Evolutionary conservation across 495 filamentous ascomycete species (phyloP).

Genomic region (Lophiostoma macrostomum): DNA sequence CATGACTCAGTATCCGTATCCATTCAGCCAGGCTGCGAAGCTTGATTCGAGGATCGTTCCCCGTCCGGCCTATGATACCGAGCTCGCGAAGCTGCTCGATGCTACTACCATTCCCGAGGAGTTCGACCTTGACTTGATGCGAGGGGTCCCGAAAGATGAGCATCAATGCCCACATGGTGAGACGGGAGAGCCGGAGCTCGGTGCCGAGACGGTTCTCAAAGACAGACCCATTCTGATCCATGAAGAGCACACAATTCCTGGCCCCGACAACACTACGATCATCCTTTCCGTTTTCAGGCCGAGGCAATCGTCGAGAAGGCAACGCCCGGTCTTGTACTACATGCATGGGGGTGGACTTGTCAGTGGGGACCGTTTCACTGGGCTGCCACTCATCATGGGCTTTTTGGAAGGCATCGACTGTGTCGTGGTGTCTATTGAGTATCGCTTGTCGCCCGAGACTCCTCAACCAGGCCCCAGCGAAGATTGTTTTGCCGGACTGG

Average conservation of each 20-base stretch:
- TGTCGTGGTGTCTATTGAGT: conserved; percentile 39
- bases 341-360: conserved; percentile 46
- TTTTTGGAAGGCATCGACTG: conserved; percentile 26
- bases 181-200: too few species aligned
- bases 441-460: conserved; percentile 46
- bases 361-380: conserved; percentile 33
- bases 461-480: conserved; percentile 36
- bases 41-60: not conserved
- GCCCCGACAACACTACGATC: not conserved
- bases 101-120: not conserved
- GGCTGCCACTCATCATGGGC: conserved; percentile 22
- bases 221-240: not conserved
- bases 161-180: not conserved
- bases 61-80: not conserved
- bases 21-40: not conserved
- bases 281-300: conserved; percentile 3
- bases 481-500: conserved; percentile 46
- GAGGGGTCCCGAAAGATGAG: not conserved
- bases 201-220: not conserved
- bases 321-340: conserved; percentile 38
- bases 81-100: not conserved
- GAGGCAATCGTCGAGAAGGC: not conserved
- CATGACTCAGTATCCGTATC: not conserved
- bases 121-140: not conserved
- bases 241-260: not conserved